Conservation (phyloP, 2,329 filamentous ascomycete genomes). For the Fusarium euwallaceae region DNA sequence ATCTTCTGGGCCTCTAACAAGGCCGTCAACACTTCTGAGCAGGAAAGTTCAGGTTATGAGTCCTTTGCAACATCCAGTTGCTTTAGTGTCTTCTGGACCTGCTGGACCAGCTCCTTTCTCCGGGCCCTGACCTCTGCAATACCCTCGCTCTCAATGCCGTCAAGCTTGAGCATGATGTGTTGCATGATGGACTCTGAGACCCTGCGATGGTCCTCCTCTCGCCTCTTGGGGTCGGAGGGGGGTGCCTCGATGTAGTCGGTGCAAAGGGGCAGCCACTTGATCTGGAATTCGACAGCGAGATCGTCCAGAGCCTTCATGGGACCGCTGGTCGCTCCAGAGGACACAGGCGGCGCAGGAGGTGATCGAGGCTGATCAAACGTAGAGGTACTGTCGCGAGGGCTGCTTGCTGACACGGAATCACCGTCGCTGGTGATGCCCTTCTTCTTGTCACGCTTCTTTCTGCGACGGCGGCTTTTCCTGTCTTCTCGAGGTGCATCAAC, state of each 20-base stretch:
- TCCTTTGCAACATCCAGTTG: slow-evolving; percentile 67
- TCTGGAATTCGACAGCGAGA: slow-evolving; percentile 74
- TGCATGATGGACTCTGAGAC: slow-evolving; percentile 82
- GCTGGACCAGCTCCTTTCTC: slow-evolving; percentile 79
- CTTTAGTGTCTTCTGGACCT: slow-evolving; percentile 76
- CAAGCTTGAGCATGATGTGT: slow-evolving; percentile 81
- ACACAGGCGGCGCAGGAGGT: slow-evolving; percentile 35
- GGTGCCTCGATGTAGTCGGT: slow-evolving; percentile 71
- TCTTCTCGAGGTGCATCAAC: slow-evolving; percentile 56
- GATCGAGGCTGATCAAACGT: slow-evolving; percentile 52
- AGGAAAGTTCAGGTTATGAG: slow-evolving; percentile 21
- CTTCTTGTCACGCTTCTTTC: slow-evolving; percentile 58
- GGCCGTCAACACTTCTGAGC: slow-evolving; percentile 11
- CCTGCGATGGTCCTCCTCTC: slow-evolving; percentile 79
- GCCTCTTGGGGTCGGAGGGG: slow-evolving; percentile 75
- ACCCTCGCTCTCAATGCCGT: slow-evolving; percentile 80
- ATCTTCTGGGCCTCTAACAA: slow-evolving; percentile 30
- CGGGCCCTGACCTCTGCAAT: slow-evolving; percentile 73
- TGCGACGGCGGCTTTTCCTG: slow-evolving; percentile 55
- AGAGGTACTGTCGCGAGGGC: slow-evolving; percentile 59
- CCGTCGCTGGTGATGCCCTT: slow-evolving; percentile 49
- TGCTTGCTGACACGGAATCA: slow-evolving; percentile 55
- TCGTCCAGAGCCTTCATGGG: slow-evolving; percentile 71
- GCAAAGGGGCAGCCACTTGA: slow-evolving; percentile 75
- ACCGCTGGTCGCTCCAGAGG: slow-evolving; percentile 51